A percentile compares a stretch with the other conserved stretches of the same genome.
Conservation (phyloP, 2,329 filamentous ascomycete genomes). For the Pestalotiopsis sp. region DNA sequence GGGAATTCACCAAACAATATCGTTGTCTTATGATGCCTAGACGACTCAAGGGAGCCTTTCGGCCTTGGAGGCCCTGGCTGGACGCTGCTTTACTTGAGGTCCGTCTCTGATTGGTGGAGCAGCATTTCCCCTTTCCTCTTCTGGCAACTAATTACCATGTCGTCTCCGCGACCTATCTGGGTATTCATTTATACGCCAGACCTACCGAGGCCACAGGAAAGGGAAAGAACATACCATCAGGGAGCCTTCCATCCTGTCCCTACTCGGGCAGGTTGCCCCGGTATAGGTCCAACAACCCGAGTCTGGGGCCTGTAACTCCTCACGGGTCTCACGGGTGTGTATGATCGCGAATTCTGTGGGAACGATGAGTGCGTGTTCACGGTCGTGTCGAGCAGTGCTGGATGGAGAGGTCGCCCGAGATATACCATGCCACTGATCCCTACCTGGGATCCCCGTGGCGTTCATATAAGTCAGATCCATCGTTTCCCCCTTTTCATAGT, state of each 20-base stretch:
- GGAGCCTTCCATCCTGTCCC: background rate
- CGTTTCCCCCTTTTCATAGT: background rate
- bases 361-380: too few species aligned
- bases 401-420: background rate
- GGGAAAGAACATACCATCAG: background rate
- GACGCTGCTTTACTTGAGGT: background rate
- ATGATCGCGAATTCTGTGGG: too few species aligned
- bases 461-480: background rate
- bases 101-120: slow-evolving; percentile 2
- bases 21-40: background rate
- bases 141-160: background rate
- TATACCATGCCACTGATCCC: background rate
- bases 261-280: background rate
- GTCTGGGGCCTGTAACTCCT: background rate
- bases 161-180: background rate
- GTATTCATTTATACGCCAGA: too few species aligned
- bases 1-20: too few species aligned
- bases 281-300: background rate
- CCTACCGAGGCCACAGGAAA: too few species aligned
- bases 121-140: slow-evolving; percentile 7
- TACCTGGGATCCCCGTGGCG: background rate
- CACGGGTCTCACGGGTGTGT: too few species aligned
- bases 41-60: background rate
- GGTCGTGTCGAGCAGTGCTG: background rate
- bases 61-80: background rate